These are phyloP conservation scores for Clarkia xantiana DNA, from an alignment of 345 rosid genomes.

Conservation along the genomic window DNA sequence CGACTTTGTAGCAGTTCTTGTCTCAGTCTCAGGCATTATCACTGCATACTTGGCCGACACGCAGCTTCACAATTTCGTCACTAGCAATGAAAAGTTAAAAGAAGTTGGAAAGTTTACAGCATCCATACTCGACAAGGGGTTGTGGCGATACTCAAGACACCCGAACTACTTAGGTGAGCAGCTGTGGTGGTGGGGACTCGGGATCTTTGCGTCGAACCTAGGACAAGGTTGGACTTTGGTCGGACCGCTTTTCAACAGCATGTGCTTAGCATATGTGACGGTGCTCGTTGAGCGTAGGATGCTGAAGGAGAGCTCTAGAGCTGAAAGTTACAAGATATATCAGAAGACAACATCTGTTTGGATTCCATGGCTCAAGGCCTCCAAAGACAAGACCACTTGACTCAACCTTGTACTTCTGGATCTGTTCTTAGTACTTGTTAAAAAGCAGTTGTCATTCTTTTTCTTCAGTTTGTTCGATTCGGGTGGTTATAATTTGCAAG, in stretches of 20 bases:
- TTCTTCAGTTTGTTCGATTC: neutral
- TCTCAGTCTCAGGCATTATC: conserved; percentile 49
- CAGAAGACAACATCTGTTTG: conserved; percentile 89
- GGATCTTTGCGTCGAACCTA: conserved; percentile 67
- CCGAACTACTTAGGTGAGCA: conserved; percentile 97
- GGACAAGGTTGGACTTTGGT: conserved; percentile 63
- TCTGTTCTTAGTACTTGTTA: neutral
- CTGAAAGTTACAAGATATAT: conserved; percentile 68
- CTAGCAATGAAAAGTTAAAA: conserved; percentile 46
- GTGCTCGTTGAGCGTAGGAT: conserved; percentile 69
- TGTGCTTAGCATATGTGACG: conserved; percentile 75
- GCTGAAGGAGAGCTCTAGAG: conserved; percentile 61
- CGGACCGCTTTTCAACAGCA: conserved; percentile 53
- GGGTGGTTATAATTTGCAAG: too few species aligned
- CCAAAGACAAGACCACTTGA: conserved; percentile 47
- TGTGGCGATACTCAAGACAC: conserved; percentile 78
- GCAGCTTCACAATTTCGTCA: conserved; percentile 63
- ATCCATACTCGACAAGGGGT: conserved; percentile 58
- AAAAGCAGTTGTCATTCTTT: neutral
- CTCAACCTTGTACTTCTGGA: conserved; percentile 1
- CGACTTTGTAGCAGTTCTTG: conserved; percentile 49
- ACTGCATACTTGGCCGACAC: conserved; percentile 74
- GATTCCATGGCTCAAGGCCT: conserved; percentile 83
- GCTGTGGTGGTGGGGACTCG: conserved; percentile 98
- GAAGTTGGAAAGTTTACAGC: conserved; percentile 61